phyloP scores from a whole-genome alignment of 805 yeast species.

The Danielozyma ontarioensis region DNA sequence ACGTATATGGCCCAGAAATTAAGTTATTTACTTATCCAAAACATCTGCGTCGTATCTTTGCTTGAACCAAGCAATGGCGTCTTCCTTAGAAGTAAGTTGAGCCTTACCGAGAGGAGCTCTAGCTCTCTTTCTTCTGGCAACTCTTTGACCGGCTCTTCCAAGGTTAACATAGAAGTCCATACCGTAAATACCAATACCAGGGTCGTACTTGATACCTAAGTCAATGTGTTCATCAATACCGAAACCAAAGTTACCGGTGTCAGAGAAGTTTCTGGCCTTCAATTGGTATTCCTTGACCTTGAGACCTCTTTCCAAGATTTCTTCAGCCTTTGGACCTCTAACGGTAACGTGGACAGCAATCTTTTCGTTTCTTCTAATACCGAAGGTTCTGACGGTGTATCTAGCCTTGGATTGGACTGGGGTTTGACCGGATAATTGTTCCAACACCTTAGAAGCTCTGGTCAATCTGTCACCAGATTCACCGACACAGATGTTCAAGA shows the following conservation, averaged over 20 bases:
- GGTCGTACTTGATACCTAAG: constrained; percentile 99
- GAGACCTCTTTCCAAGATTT: constrained; percentile 98
- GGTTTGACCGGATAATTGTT: constrained; percentile 99
- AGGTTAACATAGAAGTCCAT: constrained; percentile 99
- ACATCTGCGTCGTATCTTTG: constrained; percentile 99
- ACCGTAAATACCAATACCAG: constrained; percentile 99
- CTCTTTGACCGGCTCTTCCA: constrained; percentile 99
- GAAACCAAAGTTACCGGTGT: constrained; percentile 99
- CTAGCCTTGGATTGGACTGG: constrained; percentile 99
- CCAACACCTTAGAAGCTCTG: constrained; percentile 99
- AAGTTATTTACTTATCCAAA: constrained; percentile 59
- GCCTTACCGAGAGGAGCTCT: constrained; percentile 82
- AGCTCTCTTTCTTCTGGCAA: constrained; percentile 97
- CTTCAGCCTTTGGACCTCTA: constrained; percentile 99
- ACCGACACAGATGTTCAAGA: constrained; percentile 99
- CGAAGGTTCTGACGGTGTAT: constrained; percentile 99
- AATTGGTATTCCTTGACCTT: constrained; percentile 99
- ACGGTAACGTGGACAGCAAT: constrained; percentile 98
- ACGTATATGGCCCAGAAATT: too few species aligned
- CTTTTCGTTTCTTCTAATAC: constrained; percentile 99
- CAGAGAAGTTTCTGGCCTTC: constrained; percentile 90
- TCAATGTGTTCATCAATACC: constrained; percentile 99
- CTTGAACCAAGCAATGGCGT: constrained; percentile 98
- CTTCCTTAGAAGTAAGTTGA: constrained; percentile 90
- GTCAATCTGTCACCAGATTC: constrained; percentile 99